These are phyloP conservation scores for Astraeus odoratus DNA, from an alignment of 768 basidiomycete species.

Conservation along the genomic window DNA sequence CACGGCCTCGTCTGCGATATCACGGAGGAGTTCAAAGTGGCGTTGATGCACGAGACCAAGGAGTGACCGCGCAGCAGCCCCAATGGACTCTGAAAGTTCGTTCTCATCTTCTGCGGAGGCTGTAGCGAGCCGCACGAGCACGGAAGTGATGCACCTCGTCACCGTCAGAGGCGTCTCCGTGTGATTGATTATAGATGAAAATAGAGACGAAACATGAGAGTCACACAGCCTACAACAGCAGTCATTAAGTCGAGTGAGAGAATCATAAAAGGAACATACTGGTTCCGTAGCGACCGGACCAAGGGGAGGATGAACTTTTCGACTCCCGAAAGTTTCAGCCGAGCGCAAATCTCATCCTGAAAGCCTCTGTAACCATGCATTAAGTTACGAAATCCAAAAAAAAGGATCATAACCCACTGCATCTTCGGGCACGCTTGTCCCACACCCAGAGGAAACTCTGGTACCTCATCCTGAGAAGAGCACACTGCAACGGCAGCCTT, in stretches of 20 bases:
- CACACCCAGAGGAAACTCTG: slow-evolving; percentile 34
- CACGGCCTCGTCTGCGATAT: slow-evolving; percentile 32
- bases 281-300: slow-evolving; percentile 32
- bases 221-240: slow-evolving; percentile 26
- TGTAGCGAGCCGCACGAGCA: slow-evolving; percentile 17
- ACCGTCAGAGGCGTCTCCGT: slow-evolving; percentile 14
- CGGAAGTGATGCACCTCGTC: slow-evolving; percentile 16
- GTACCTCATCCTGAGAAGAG: slow-evolving; percentile 51
- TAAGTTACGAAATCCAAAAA: not conserved
- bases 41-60: slow-evolving; percentile 62
- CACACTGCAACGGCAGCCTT: slow-evolving; percentile 62
- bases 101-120: not conserved
- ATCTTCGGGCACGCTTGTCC: slow-evolving; percentile 38
- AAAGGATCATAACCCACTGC: slow-evolving; percentile 34
- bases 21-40: slow-evolving; percentile 44
- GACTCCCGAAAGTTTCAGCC: slow-evolving; percentile 41
- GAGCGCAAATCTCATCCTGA: slow-evolving; percentile 39
- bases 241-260: not conserved
- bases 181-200: slow-evolving; percentile 26
- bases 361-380: slow-evolving; percentile 32
- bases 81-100: slow-evolving; percentile 3
- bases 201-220: slow-evolving; percentile 18
- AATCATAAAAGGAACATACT: slow-evolving; percentile 25
- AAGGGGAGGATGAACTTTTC: slow-evolving; percentile 54
- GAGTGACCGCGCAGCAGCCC: slow-evolving; percentile 26